phyloP scores from a whole-genome alignment of 768 basidiomycete genomes.

The Guyanaporus albipodus region DNA sequence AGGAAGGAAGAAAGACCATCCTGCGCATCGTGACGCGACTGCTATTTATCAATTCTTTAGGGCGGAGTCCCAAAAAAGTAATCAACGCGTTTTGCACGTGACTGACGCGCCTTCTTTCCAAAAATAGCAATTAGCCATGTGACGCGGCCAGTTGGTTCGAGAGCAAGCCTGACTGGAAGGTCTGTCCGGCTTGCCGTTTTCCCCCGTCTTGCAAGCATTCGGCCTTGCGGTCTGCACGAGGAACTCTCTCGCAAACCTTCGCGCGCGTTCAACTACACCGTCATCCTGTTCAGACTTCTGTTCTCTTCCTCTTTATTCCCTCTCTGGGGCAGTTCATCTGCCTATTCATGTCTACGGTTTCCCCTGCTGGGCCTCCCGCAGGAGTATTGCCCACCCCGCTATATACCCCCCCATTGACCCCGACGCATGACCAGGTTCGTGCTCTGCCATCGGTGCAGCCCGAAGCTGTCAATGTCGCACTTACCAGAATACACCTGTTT shows the following conservation, averaged over 20 bases:
- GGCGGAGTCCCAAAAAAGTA: constrained; percentile 30
- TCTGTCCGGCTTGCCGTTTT: constrained; percentile 9
- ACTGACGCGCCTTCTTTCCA: constrained; percentile 26
- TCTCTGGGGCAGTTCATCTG: constrained; percentile 26
- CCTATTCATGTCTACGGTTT: constrained; percentile 31
- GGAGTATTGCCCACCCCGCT: constrained; percentile 32
- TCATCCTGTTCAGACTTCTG: constrained; percentile 13
- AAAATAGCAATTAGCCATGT: constrained; percentile 18
- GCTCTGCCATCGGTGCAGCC: constrained; percentile 13
- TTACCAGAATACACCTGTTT: constrained; percentile 20
- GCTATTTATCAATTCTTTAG: constrained; percentile 29
- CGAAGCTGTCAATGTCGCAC: constrained; percentile 19
- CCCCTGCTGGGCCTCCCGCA: constrained; percentile 32
- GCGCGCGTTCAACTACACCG: constrained; percentile 14
- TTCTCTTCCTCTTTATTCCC: not conserved
- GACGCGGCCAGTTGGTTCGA: constrained; percentile 18
- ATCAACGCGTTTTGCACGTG: constrained; percentile 36
- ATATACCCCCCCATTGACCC: constrained; percentile 45
- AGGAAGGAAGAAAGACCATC: constrained; percentile 5
- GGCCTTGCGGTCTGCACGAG: constrained; percentile 34
- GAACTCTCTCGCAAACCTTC: constrained; percentile 19
- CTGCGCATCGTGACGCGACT: constrained; percentile 18
- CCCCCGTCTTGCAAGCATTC: constrained; percentile 1
- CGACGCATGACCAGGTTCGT: constrained; percentile 70
- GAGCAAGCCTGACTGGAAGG: not conserved